A percentile compares a stretch with the other conserved stretches of the same genome.
phyloP scores from a whole-genome alignment of 2,329 filamentous ascomycete genomes.

The Bipolaris oryzae region DNA sequence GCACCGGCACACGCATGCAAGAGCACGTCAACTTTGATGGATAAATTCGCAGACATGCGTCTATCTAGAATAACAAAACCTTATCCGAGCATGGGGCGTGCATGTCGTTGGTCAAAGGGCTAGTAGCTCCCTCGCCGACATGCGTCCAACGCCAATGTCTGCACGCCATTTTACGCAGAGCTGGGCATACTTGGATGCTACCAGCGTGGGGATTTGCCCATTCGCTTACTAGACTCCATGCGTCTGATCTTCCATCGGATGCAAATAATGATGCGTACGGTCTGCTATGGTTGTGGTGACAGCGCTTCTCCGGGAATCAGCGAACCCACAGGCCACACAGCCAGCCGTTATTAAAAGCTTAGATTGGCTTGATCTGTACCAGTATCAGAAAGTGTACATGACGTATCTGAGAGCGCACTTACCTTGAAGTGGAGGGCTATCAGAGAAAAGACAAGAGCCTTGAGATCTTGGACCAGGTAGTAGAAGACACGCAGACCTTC shows the following conservation, averaged over 20 bases:
- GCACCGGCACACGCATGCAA: not conserved
- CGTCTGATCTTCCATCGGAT: constrained; percentile 3
- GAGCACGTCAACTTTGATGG: not conserved
- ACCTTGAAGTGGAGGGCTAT: constrained; percentile 98
- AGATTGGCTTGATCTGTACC: constrained; percentile 73
- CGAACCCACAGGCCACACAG: not conserved
- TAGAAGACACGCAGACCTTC: constrained; percentile 97
- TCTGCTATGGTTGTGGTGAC: not conserved
- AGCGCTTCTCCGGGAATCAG: not conserved
- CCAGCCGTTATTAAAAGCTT: constrained; percentile 15
- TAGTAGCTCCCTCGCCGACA: not conserved
- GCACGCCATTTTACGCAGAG: not conserved
- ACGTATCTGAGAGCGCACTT: constrained; percentile 1
- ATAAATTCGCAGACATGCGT: not conserved
- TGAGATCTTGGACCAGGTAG: constrained; percentile 96
- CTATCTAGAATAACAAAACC: not conserved
- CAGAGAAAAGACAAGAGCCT: constrained; percentile 93
- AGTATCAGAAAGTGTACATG: constrained; percentile 9
- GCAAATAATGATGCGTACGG: constrained; percentile 1
- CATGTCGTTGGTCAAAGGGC: not conserved
- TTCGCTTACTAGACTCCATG: constrained; percentile 1
- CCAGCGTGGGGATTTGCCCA: not conserved
- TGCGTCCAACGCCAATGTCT: not conserved
- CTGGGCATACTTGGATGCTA: not conserved
- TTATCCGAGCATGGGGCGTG: not conserved